These are phyloP conservation scores for Penicillium italicum DNA, from an alignment of 2,329 filamentous ascomycete genomes.

Conservation along the genomic window DNA sequence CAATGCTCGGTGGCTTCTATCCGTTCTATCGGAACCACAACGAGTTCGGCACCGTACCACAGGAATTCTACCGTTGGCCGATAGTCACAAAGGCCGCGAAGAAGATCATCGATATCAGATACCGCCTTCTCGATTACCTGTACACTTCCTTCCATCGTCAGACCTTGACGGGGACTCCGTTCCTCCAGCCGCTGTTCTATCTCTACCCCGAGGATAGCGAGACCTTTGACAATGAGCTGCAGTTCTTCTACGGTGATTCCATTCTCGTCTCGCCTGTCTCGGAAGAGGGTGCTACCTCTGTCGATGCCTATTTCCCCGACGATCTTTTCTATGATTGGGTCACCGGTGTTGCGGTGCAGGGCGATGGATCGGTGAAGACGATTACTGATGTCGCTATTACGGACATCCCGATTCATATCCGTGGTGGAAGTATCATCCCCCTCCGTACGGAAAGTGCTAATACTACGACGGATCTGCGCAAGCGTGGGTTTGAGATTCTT, in stretches of 20 bases:
- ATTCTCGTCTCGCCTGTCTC: slow-evolving; percentile 57
- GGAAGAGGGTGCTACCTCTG: slow-evolving; percentile 50
- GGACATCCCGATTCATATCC: slow-evolving; percentile 61
- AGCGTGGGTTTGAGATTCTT: slow-evolving; percentile 66
- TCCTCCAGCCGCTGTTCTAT: slow-evolving; percentile 69
- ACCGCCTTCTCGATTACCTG: slow-evolving; percentile 72
- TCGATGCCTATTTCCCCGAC: slow-evolving; percentile 55
- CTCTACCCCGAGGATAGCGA: slow-evolving; percentile 59
- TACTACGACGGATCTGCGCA: slow-evolving; percentile 59
- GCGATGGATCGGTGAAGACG: slow-evolving; percentile 45
- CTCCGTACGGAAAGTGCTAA: slow-evolving; percentile 52
- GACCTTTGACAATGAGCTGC: slow-evolving; percentile 51
- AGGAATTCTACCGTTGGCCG: slow-evolving; percentile 71
- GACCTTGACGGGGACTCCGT: slow-evolving; percentile 58
- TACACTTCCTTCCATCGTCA: slow-evolving; percentile 68
- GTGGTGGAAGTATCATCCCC: slow-evolving; percentile 59
- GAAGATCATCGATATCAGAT: slow-evolving; percentile 68
- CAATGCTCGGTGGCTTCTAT: slow-evolving; percentile 66
- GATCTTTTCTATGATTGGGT: slow-evolving; percentile 61
- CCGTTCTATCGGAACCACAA: slow-evolving; percentile 77
- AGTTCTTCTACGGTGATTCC: slow-evolving; percentile 59
- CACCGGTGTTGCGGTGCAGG: slow-evolving; percentile 46
- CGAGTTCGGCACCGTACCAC: slow-evolving; percentile 49
- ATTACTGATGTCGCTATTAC: slow-evolving; percentile 48
- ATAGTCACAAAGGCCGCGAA: slow-evolving; percentile 61